Percentiles rank a stretch among this genome's conserved stretches.
phyloP scores from a whole-genome alignment of 2,329 filamentous ascomycete genomes.

The Alternaria novae-zelandiae region DNA sequence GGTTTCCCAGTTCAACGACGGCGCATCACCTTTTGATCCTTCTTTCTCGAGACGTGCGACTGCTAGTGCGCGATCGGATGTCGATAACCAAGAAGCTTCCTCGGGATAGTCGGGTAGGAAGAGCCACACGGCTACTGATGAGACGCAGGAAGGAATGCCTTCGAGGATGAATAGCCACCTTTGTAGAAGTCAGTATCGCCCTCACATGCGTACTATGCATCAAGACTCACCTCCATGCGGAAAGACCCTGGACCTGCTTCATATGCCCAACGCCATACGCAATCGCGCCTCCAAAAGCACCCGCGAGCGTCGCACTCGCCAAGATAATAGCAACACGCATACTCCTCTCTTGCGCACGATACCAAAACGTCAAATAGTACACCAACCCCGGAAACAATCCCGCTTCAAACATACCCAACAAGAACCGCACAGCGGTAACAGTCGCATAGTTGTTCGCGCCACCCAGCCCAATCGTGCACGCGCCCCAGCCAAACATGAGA shows the following conservation, averaged over 20 bases:
- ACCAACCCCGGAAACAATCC: conserved; percentile 45
- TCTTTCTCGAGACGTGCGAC: conserved; percentile 52
- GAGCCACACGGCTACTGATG: conserved; percentile 49
- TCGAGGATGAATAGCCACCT: conserved; percentile 32
- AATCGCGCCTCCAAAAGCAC: conserved; percentile 62
- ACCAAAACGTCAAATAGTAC: conserved; percentile 65
- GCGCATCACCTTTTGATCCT: conserved; percentile 49
- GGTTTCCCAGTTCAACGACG: conserved; percentile 54
- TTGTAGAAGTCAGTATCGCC: accelerated
- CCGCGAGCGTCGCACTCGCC: conserved; percentile 62
- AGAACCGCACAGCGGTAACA: conserved; percentile 51
- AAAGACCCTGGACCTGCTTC: conserved; percentile 41
- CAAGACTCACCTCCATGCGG: conserved; percentile 35
- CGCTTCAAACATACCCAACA: conserved; percentile 45
- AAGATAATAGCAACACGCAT: conserved; percentile 65
- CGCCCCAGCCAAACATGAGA: conserved; percentile 56
- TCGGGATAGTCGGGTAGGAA: conserved; percentile 59
- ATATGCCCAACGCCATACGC: conserved; percentile 60
- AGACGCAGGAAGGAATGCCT: conserved; percentile 30
- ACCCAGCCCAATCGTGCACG: conserved; percentile 54
- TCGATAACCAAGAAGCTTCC: conserved; percentile 54
- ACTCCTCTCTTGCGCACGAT: conserved; percentile 61
- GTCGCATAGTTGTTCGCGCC: conserved; percentile 51
- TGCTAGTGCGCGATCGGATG: conserved; percentile 46
- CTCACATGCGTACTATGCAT: accelerated